phyloP scores from a whole-genome alignment of 495 filamentous ascomycete genomes.

The Pseudevernia furfuracea region DNA sequence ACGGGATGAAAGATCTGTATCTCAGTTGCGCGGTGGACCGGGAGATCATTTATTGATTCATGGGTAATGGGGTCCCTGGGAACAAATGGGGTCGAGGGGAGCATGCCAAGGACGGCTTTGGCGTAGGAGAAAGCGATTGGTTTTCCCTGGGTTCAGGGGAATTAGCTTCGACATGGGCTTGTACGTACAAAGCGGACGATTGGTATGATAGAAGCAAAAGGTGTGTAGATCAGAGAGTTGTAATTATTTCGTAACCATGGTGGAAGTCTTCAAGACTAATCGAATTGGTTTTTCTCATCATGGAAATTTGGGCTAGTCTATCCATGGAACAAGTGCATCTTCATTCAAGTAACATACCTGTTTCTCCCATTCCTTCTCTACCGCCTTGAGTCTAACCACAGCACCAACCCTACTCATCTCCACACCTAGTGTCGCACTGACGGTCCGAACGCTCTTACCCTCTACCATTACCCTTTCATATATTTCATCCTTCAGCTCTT shows the following conservation, averaged over 20 bases:
- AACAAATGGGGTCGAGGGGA: slow-evolving; percentile 51
- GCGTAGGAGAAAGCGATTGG: slow-evolving; percentile 67
- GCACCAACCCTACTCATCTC: slow-evolving; percentile 84
- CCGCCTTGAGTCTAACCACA: slow-evolving; percentile 75
- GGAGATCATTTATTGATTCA: slow-evolving; percentile 88
- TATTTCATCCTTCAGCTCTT: slow-evolving; percentile 66
- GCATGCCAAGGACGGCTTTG: slow-evolving; percentile 68
- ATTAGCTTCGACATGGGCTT: background rate
- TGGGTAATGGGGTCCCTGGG: slow-evolving; percentile 39
- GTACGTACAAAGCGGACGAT: background rate
- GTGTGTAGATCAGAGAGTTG: slow-evolving; percentile 41
- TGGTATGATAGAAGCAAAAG: background rate
- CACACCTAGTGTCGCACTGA: slow-evolving; percentile 69
- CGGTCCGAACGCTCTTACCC: slow-evolving; percentile 63
- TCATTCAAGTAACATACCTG: slow-evolving; percentile 50
- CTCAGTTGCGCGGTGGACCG: slow-evolving; percentile 67
- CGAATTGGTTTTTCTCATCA: slow-evolving; percentile 78
- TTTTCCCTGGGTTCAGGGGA: slow-evolving; percentile 54
- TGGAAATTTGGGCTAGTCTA: slow-evolving; percentile 28
- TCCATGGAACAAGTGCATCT: slow-evolving; percentile 18
- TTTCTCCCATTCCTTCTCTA: slow-evolving; percentile 70
- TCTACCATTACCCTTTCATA: slow-evolving; percentile 56
- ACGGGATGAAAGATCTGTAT: slow-evolving; percentile 85
- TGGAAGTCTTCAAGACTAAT: slow-evolving; percentile 98
- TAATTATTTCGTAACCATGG: slow-evolving; percentile 44